Conservation (phyloP, 2,329 filamentous ascomycete genomes). For the Colletotrichum filicis region DNA sequence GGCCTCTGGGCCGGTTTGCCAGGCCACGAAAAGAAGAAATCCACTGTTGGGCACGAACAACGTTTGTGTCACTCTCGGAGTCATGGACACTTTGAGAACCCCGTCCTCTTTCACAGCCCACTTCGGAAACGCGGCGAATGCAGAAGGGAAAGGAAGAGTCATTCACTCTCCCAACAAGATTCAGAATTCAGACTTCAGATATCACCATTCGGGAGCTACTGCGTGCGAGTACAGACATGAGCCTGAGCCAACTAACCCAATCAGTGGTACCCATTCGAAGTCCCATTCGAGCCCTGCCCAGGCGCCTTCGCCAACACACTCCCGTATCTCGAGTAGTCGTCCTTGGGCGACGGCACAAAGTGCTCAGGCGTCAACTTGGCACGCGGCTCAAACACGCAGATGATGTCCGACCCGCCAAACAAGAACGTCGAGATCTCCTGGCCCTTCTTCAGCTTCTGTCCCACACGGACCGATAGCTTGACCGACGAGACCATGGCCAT, state of each 20-base stretch:
- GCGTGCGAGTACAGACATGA: neutral
- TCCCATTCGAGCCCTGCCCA: neutral
- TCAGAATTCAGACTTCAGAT: neutral
- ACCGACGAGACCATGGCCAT: conserved; percentile 58
- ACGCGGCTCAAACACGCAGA: conserved; percentile 50
- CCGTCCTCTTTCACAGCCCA: neutral
- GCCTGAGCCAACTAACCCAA: neutral
- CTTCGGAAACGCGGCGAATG: neutral
- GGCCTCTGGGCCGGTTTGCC: neutral
- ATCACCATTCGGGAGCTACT: neutral
- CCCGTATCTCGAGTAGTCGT: conserved; percentile 38
- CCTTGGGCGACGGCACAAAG: conserved; percentile 35
- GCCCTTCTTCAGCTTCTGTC: conserved; percentile 47
- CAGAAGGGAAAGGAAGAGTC: neutral
- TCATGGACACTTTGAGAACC: neutral
- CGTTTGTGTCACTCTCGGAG: neutral
- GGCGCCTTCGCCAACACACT: conserved; percentile 33
- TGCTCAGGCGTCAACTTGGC: conserved; percentile 34
- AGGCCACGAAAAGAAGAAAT: neutral
- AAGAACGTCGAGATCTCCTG: conserved; percentile 54
- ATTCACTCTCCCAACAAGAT: neutral
- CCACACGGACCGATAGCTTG: conserved; percentile 41
- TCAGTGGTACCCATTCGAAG: neutral
- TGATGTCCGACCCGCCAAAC: conserved; percentile 55
- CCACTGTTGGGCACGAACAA: neutral